These are phyloP conservation scores for Saccharomyces mikatae DNA, from an alignment of 805 yeast species.

Conservation along the genomic window DNA sequence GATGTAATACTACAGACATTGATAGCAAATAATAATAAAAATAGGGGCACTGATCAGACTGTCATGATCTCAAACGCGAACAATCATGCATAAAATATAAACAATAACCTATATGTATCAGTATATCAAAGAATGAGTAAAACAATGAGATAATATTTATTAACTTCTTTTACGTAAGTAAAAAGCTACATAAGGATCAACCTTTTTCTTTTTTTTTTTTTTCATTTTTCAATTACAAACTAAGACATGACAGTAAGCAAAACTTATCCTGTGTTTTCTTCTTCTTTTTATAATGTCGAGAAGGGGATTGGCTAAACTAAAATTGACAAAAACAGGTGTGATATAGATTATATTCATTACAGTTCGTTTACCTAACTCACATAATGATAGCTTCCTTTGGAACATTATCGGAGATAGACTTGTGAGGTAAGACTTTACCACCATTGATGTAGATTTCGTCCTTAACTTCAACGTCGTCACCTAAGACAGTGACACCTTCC, in stretches of 20 bases:
- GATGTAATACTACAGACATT: conserved; percentile 44
- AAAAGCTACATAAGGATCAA: conserved; percentile 7
- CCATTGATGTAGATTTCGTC: conserved; percentile 98
- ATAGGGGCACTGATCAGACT: background rate
- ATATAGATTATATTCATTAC: conserved; percentile 1
- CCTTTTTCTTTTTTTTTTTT: conserved; percentile 2
- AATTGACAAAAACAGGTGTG: background rate
- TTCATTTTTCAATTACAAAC: background rate
- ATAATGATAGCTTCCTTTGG: conserved; percentile 97
- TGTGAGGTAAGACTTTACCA: conserved; percentile 98
- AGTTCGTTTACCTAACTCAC: conserved; percentile 38
- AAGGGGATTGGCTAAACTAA: background rate
- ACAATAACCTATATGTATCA: background rate
- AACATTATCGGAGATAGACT: conserved; percentile 89
- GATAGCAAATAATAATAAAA: conserved; percentile 1
- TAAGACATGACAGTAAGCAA: background rate
- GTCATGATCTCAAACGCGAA: background rate
- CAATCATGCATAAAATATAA: background rate
- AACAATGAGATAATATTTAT: background rate
- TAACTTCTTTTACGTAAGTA: conserved; percentile 1
- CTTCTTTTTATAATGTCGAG: background rate
- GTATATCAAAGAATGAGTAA: background rate
- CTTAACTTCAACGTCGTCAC: conserved; percentile 97
- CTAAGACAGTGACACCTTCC: conserved; percentile 94
- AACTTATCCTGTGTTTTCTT: background rate